Percentiles rank a stretch among this genome's conserved stretches.
Evolutionary conservation across 2,329 filamentous ascomycete species (phyloP).

Genomic region (Cladosporium sp.): DNA sequence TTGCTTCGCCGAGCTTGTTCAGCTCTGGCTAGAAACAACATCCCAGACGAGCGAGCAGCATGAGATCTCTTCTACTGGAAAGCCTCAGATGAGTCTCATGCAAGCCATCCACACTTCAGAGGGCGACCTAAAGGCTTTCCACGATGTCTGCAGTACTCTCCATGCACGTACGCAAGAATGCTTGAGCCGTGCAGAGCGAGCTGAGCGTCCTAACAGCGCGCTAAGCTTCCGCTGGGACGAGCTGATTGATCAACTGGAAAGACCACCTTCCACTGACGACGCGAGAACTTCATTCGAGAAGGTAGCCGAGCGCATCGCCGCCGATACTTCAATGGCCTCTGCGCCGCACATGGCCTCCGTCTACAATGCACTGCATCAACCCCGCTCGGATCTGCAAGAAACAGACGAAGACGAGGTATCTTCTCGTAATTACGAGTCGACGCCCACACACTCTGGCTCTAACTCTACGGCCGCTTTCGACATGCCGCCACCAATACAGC

Average conservation of each 20-base stretch:
- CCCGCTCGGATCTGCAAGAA: slow-evolving; percentile 25
- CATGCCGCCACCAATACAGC: slow-evolving; percentile 16
- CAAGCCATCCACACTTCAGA: slow-evolving; percentile 39
- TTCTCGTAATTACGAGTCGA: slow-evolving; percentile 23
- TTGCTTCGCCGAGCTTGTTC: slow-evolving; percentile 80
- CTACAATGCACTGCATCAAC: slow-evolving; percentile 2
- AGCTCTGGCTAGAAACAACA: slow-evolving; percentile 69
- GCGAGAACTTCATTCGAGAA: slow-evolving; percentile 27
- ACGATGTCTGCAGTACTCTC: slow-evolving; percentile 51
- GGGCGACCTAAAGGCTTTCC: slow-evolving; percentile 52
- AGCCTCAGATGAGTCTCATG: slow-evolving; percentile 38
- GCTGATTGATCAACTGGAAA: slow-evolving; percentile 49
- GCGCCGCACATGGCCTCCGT: slow-evolving; percentile 24
- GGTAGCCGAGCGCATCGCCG: slow-evolving; percentile 33
- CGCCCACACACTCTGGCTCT: slow-evolving; percentile 20
- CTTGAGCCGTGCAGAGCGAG: slow-evolving; percentile 54
- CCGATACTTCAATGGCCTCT: slow-evolving; percentile 34
- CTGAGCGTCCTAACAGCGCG: slow-evolving; percentile 52
- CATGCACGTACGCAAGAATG: slow-evolving; percentile 53
- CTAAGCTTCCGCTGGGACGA: slow-evolving; percentile 56
- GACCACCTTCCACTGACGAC: slow-evolving; percentile 31
- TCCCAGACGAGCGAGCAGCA: slow-evolving; percentile 29
- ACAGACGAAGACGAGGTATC: slow-evolving; percentile 25
- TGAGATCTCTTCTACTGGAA: slow-evolving; percentile 36
- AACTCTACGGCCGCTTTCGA: slow-evolving; percentile 17